Base-by-base conservation (phyloP, 768 basidiomycete genomes). In the Termitomyces sp. region DNA sequence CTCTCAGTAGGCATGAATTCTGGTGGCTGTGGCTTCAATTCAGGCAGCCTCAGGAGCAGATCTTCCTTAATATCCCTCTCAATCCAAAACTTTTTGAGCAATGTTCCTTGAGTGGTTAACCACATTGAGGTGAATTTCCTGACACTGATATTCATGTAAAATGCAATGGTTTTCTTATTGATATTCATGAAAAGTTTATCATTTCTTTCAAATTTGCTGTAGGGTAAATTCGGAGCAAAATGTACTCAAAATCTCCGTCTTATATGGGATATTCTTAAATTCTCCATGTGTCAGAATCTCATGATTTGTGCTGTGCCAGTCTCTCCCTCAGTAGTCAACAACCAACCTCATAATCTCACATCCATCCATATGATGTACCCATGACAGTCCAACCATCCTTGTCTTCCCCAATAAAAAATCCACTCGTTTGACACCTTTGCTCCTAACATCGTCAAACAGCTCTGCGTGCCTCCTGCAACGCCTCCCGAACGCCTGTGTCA, bases 391-490 rank as follows among this genome's bases (percentile, higher is more conserved):
- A 59, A 74, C 76, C 69, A 86, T 82, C 65, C 68, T 74, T 4
- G 74, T 73, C 55, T 74, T 77, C 9, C 77, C 80, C 47, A 72
- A 59, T 59, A 87, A 70, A 67, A 80, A 87, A 71, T 88, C 87
- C 4, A 88, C 76, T 56, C 82, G 74, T 70, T 83, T 85, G 18
- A 87, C 77, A 0, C 83, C 84, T 71, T 82, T 78, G 14, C 67
- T 71, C 61, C 74, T n/a, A n/a, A 65, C 67, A 82, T 75, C 34
- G 1, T n/a, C n/a, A 22, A 0, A 4, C 14, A 22, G 3, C 2
- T 72, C 69, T 42, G 71, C 63, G 40, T 32, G 14, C 22, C 12
- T 56, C 30, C 65, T 72, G 59, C 76, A 80, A 49, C 81, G 65
- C 57, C 61, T 68, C 51, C 68, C 69, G 55, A 76, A 81, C 14